These are phyloP conservation scores for Sporothrix luriei DNA, from an alignment of 2,329 filamentous ascomycete genomes.

Conservation along the genomic window DNA sequence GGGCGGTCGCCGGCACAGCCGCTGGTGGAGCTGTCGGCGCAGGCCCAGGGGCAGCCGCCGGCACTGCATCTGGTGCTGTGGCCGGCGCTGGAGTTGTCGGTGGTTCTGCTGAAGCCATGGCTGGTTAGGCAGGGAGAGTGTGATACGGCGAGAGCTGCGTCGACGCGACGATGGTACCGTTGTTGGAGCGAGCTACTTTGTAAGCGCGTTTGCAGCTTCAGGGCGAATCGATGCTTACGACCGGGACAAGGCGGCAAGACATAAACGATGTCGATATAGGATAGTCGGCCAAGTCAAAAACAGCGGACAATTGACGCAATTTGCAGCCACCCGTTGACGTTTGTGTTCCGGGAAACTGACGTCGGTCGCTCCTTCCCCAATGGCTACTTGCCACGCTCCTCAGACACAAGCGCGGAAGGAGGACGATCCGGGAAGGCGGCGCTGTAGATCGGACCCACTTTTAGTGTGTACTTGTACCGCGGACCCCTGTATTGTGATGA, in stretches of 20 bases:
- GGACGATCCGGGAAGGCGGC: background rate
- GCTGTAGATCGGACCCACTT: constrained; percentile 10
- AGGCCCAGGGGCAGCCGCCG: background rate
- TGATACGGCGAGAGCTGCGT: background rate
- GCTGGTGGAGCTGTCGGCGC: background rate
- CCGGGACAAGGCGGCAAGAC: background rate
- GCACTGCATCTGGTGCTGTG: too few relatives aligned
- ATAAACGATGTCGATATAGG: background rate
- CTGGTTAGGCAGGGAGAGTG: too few relatives aligned
- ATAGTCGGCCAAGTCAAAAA: background rate
- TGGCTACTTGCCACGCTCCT: constrained; percentile 13
- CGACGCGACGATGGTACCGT: too few relatives aligned
- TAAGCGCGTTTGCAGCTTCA: background rate
- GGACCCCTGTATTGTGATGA: too few relatives aligned
- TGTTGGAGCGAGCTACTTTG: background rate
- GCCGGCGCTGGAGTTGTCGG: background rate
- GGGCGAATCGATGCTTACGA: background rate
- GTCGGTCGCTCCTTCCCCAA: background rate
- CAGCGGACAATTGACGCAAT: background rate
- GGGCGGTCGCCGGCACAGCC: background rate
- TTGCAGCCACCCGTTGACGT: background rate
- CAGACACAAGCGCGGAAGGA: constrained; percentile 20
- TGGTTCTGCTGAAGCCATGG: constrained; percentile 2
- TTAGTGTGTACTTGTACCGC: background rate
- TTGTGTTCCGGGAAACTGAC: background rate